These are phyloP conservation scores for Eudorina sp. DNA, from an alignment of 139 green algal species.

Conservation along the genomic window DNA sequence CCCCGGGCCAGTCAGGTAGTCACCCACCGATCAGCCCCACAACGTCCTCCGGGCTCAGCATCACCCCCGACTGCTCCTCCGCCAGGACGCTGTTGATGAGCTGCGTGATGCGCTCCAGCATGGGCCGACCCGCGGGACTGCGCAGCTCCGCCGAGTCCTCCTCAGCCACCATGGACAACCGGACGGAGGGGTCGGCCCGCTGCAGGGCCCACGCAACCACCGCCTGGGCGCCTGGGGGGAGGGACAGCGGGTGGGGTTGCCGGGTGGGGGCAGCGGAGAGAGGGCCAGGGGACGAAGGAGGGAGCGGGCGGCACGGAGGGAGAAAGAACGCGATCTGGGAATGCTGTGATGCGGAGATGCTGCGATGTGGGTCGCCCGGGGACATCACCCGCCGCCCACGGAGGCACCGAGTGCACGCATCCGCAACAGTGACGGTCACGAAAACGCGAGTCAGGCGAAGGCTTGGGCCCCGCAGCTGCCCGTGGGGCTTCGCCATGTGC, in stretches of 20 bases:
- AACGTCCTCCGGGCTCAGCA: conserved; percentile 69
- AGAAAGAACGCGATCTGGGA: background rate
- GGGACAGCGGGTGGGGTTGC: background rate
- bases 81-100: conserved; percentile 86
- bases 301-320: background rate
- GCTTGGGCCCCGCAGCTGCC: no score
- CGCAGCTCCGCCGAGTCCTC: conserved; percentile 86
- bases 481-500: no score
- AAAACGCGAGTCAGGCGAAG: no score
- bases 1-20: no score
- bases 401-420: no score
- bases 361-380: no score
- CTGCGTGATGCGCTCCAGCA: conserved; percentile 88
- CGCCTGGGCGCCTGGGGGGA: conserved; percentile 84
- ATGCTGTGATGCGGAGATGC: no score
- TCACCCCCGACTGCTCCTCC: conserved; percentile 8
- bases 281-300: background rate
- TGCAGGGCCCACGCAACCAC: conserved; percentile 91
- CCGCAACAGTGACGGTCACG: no score
- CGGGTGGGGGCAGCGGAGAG: background rate
- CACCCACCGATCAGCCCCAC: conserved; percentile 75
- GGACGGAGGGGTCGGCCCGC: conserved; percentile 52
- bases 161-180: conserved; percentile 93
- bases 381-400: no score
- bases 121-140: conserved; percentile 61